A percentile compares a stretch with the other conserved stretches of the same genome.
Conservation (phyloP, 768 basidiomycete genomes). For the Leccinum ochraceum region DNA sequence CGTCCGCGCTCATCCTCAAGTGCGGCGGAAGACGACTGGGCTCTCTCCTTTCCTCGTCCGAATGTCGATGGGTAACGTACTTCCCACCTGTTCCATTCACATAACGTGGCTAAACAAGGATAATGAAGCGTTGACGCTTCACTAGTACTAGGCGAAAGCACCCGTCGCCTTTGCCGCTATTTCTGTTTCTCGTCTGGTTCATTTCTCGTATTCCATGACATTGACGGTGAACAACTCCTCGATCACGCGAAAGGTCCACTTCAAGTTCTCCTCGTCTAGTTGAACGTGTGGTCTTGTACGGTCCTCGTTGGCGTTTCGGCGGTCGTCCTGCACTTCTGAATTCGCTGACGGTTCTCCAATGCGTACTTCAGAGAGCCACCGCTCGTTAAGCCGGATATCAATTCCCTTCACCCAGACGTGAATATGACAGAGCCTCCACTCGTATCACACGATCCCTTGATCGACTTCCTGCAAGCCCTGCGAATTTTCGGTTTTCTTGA, state of each 20-base stretch:
- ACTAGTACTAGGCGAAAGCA: conserved; percentile 59
- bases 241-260: background rate
- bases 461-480: too few relatives aligned
- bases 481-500: too few relatives aligned
- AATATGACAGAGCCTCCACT: too few relatives aligned
- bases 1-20: conserved; percentile 17
- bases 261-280: conserved; percentile 39
- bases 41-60: conserved; percentile 70
- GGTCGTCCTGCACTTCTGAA: conserved; percentile 74
- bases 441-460: too few relatives aligned
- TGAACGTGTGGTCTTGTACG: conserved; percentile 91
- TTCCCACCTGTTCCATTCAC: background rate
- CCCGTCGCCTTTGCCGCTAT: conserved; percentile 82
- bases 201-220: conserved; percentile 88
- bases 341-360: too few relatives aligned
- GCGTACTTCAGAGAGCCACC: too few relatives aligned
- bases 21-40: conserved; percentile 51
- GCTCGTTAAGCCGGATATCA: too few relatives aligned
- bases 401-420: too few relatives aligned
- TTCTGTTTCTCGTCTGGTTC: conserved; percentile 76
- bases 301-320: conserved; percentile 69
- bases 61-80: conserved; percentile 80
- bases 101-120: conserved; percentile 4
- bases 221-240: conserved; percentile 59
- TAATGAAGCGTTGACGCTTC: conserved; percentile 72